phyloP scores from a whole-genome alignment of 768 basidiomycete genomes.

The Fomitopsis serialis region DNA sequence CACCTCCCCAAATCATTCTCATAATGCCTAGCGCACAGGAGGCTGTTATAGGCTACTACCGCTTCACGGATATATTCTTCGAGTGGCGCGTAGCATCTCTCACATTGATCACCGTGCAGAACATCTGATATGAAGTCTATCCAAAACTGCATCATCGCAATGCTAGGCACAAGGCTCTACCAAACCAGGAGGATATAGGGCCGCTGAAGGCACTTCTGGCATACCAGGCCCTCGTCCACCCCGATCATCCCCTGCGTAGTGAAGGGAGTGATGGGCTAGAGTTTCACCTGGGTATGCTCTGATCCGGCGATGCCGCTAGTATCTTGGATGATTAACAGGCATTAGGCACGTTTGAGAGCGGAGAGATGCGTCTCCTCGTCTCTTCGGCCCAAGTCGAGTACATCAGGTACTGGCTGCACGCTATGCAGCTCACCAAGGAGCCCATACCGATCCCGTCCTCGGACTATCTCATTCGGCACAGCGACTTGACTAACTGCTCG shows the following conservation, averaged over 20 bases:
- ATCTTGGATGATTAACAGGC: background rate
- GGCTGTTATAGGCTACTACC: slow-evolving; percentile 63
- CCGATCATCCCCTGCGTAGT: slow-evolving; percentile 66
- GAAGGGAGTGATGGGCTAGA: slow-evolving; percentile 62
- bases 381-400: slow-evolving; percentile 85
- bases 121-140: background rate
- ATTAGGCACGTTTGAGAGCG: slow-evolving; percentile 60
- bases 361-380: slow-evolving; percentile 75
- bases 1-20: background rate
- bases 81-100: slow-evolving; percentile 50
- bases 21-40: slow-evolving; percentile 9
- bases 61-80: slow-evolving; percentile 83
- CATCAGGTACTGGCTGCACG: slow-evolving; percentile 77
- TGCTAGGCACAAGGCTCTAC: slow-evolving; percentile 55
- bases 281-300: slow-evolving; percentile 56
- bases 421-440: slow-evolving; percentile 58
- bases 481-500: slow-evolving; percentile 52
- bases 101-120: background rate
- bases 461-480: slow-evolving; percentile 62
- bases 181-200: slow-evolving; percentile 51
- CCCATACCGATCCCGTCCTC: slow-evolving; percentile 73
- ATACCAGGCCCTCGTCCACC: slow-evolving; percentile 63
- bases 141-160: background rate
- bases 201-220: slow-evolving; percentile 69
- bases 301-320: background rate